phyloP scores from a whole-genome alignment of 2,329 filamentous ascomycete genomes.

The Incumbomyces delicatus region DNA sequence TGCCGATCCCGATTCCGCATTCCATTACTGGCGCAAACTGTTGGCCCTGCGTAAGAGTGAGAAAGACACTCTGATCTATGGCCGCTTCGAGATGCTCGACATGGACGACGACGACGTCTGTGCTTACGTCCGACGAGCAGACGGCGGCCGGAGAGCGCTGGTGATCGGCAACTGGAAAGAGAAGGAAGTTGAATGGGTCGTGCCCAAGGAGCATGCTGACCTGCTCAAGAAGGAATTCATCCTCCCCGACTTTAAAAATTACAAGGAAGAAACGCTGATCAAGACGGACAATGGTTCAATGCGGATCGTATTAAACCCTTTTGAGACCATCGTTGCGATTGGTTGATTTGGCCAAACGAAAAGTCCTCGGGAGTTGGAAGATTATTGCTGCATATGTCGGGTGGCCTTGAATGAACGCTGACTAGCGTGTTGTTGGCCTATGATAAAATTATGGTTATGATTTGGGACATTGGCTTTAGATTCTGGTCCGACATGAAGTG shows the following conservation, averaged over 20 bases:
- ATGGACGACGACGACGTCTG: conserved; percentile 4
- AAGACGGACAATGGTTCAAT: conserved; percentile 7
- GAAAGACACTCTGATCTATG: conserved; percentile 43
- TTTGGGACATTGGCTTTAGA: too few species aligned
- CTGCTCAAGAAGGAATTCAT: conserved; percentile 10
- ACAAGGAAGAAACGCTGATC: conserved; percentile 10
- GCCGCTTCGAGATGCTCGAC: conserved; percentile 18
- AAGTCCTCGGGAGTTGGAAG: too few species aligned
- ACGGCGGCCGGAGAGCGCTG: conserved; percentile 10
- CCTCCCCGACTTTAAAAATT: conserved; percentile 15
- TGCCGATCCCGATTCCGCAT: conserved; percentile 36
- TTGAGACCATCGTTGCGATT: conserved; percentile 12
- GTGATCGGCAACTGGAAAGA: conserved; percentile 15
- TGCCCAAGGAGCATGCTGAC: conserved; percentile 6
- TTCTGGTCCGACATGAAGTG: too few species aligned
- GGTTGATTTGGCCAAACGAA: background rate
- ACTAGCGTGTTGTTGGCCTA: too few species aligned
- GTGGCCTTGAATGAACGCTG: too few species aligned
- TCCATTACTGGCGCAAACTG: conserved; percentile 52
- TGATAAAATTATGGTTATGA: too few species aligned
- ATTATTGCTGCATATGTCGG: too few species aligned
- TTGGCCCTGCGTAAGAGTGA: conserved; percentile 47
- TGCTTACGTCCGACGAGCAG: conserved; percentile 13
- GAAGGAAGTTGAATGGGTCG: conserved; percentile 11
- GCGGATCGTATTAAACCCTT: conserved; percentile 8